Conservation (phyloP, 352 stramenopile species). For the Globisporangium emineosum region DNA sequence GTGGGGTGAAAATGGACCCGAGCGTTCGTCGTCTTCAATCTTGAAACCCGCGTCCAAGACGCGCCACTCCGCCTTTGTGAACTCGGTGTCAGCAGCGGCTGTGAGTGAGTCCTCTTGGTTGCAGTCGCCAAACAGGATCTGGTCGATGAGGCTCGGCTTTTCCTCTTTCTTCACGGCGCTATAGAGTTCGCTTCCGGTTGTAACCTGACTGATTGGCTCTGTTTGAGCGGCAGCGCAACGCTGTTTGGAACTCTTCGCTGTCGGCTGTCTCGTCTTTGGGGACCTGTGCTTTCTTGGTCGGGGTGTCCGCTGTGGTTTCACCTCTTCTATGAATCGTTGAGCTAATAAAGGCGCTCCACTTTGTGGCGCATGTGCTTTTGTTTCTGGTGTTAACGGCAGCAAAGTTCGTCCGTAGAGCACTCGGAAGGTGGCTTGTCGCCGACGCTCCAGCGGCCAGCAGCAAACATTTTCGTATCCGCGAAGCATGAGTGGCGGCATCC, state of each 20-base stretch:
- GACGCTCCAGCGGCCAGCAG: conserved; percentile 26
- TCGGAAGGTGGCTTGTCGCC: conserved; percentile 42
- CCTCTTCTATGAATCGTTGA: neutral
- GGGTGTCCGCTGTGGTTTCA: neutral
- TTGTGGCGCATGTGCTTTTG: neutral
- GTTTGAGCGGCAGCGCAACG: neutral
- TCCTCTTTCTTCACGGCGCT: conserved; percentile 12
- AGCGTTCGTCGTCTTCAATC: neutral
- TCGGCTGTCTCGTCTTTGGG: neutral
- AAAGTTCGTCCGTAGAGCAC: conserved; percentile 42
- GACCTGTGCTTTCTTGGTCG: neutral
- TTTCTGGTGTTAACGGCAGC: conserved; percentile 12
- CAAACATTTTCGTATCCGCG: conserved; percentile 5
- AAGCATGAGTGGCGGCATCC: neutral
- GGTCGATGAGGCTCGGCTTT: neutral
- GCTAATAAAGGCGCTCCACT: neutral
- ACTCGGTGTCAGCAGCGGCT: neutral
- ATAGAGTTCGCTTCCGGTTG: neutral
- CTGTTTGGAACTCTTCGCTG: neutral
- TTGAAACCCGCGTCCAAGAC: neutral
- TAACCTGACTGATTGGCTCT: neutral
- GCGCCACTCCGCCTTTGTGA: neutral
- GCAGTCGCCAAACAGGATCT: conserved; percentile 1
- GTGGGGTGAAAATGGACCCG: neutral
- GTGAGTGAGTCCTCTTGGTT: neutral